Evolutionary conservation across 495 filamentous ascomycete species (phyloP), one percentile per base, ranked within the genome.

Genomic region (Rhypophila decipiens): DNA sequence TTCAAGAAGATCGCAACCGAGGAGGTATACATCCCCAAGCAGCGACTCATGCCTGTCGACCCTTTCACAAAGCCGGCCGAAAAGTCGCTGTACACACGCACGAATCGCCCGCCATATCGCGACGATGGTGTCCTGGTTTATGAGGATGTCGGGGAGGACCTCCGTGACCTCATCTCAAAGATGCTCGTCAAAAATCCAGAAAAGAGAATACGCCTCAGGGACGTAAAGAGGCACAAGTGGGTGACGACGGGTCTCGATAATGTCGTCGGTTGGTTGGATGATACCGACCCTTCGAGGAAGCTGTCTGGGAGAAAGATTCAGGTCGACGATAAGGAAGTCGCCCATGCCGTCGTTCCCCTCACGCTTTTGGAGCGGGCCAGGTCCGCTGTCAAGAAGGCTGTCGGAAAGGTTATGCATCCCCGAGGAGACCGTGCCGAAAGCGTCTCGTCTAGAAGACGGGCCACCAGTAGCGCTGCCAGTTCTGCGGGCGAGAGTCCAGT

Each of bases 211-310:
- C 84, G 84, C 2, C 68, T 99, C 40, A 85, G 84, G 51, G 91
- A 96, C 57, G 91, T 96, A 55, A 97, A 97, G 61, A 87, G 85
- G 46, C 93, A 99, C 57, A 84, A 86, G n/a, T 99, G 93, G 90
- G 84, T 96, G 27, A 73, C 90, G n/a, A 65, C 82, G 38, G 91
- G 84, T 36, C 78, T 99, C 38, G 68, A 76, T 24, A 84, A 95
- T 53, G 79, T 84, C 36, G 69, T 77, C 19, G 68, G 72, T 2
- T 99, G 93, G 93, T 78, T 97, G 13, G 89, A 96, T 53, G 87
- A 96, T 46, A 96, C 88, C 5, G 94, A 99, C 61, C 90, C 91
- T 5, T 82, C 76, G 19, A 77, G 82, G 22, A 84, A 84, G 49
- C 85, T 83, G 48, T 83, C 90, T 44, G 89, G 89, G 50, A 85